These are phyloP conservation scores for Kluyveromyces nonfermentans DNA, from an alignment of 805 yeast genomes.

Conservation along the genomic window DNA sequence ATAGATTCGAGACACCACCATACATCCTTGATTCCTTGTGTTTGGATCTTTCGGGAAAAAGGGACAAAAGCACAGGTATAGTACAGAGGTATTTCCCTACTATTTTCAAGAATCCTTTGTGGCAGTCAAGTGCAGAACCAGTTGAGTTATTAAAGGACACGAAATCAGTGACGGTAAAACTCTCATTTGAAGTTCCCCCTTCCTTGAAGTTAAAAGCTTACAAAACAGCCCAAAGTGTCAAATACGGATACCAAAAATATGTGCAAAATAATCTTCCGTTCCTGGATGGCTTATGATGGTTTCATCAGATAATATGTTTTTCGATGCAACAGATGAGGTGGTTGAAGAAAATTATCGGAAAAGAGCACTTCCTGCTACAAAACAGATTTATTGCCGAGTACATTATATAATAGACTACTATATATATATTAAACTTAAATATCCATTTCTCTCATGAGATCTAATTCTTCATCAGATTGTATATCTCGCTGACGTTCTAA, in stretches of 20 bases:
- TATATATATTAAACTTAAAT: no score
- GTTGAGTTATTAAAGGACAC: conserved; percentile 10
- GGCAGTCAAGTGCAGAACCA: conserved; percentile 32
- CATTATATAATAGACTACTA: no score
- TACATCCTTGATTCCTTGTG: neutral
- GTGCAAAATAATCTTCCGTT: no score
- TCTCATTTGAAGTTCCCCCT: conserved; percentile 16
- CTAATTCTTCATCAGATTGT: conserved; percentile 1
- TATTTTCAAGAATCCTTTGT: conserved; percentile 31
- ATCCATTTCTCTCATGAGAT: conserved; percentile 1
- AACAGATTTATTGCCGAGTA: no score
- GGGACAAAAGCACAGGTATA: conserved; percentile 24
- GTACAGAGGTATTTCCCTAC: conserved; percentile 31
- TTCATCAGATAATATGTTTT: no score
- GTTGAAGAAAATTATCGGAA: no score
- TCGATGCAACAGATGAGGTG: no score
- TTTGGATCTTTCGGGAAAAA: conserved; percentile 24
- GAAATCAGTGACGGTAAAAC: no score
- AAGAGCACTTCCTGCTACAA: no score
- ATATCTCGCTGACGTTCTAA: neutral
- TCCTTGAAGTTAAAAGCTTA: conserved; percentile 20
- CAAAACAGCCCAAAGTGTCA: conserved; percentile 1
- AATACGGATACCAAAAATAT: no score
- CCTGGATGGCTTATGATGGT: no score
- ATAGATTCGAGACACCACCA: neutral